Conservation (phyloP, 164 flowering plant species). For the Magnolia kwangsiensis region DNA sequence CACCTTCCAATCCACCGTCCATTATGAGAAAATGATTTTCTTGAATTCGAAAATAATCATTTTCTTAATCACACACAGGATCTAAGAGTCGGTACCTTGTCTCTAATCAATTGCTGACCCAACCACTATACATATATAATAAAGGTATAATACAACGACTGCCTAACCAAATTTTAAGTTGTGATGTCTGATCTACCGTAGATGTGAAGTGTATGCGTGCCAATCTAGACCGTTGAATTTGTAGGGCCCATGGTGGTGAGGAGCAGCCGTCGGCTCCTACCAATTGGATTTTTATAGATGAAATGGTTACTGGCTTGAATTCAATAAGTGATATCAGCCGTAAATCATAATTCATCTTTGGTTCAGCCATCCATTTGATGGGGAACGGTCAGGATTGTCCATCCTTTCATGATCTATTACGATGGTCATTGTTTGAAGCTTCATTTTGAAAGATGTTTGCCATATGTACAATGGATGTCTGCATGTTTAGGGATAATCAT, state of each 20-base stretch:
- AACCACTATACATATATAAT: background rate
- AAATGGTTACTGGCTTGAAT: too few relatives aligned
- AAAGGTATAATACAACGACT: background rate
- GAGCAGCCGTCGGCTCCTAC: too few relatives aligned
- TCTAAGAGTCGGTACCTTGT: background rate
- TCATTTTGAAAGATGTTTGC: too few relatives aligned
- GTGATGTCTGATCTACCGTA: constrained; percentile 28
- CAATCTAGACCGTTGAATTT: background rate
- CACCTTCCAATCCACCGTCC: background rate
- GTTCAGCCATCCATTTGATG: background rate
- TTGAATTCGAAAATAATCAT: background rate
- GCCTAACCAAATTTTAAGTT: background rate
- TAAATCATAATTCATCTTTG: too few relatives aligned
- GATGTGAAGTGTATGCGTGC: constrained; percentile 4
- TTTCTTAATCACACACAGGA: background rate
- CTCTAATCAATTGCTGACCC: background rate
- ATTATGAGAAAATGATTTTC: background rate
- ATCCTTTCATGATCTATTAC: too few relatives aligned
- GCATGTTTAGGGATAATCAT: too few relatives aligned
- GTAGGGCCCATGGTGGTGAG: background rate
- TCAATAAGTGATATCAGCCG: too few relatives aligned
- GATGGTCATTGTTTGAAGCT: too few relatives aligned
- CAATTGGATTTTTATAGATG: too few relatives aligned
- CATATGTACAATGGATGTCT: too few relatives aligned
- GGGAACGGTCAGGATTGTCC: background rate